These are phyloP conservation scores for Lichenothelia convexa DNA, from an alignment of 495 filamentous ascomycete species.

Conservation along the genomic window DNA sequence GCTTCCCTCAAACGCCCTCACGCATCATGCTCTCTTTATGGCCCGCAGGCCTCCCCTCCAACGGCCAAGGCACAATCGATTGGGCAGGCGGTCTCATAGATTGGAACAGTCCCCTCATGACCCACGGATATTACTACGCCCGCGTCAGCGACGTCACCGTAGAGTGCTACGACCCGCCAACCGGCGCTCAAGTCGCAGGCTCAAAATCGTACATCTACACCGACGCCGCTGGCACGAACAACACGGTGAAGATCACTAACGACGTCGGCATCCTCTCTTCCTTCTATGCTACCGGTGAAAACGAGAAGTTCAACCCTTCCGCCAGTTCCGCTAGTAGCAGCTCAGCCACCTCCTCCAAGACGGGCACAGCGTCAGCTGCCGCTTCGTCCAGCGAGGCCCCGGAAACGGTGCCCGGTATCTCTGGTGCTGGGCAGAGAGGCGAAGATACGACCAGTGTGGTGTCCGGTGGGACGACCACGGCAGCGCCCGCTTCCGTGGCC, in stretches of 20 bases:
- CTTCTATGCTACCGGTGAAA: slow-evolving; percentile 51
- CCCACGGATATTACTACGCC: slow-evolving; percentile 81
- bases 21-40: slow-evolving; percentile 89
- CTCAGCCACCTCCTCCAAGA: slow-evolving; percentile 1
- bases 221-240: slow-evolving; percentile 42
- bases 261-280: slow-evolving; percentile 63
- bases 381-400: slow-evolving; percentile 5
- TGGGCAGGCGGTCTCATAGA: slow-evolving; percentile 86
- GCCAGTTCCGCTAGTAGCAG: slow-evolving; percentile 2
- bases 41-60: slow-evolving; percentile 70
- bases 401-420: slow-evolving; percentile 20
- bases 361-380: slow-evolving; percentile 2
- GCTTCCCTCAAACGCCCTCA: slow-evolving; percentile 85
- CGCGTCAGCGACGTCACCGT: slow-evolving; percentile 59
- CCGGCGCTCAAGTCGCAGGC: slow-evolving; percentile 39
- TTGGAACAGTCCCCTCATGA: slow-evolving; percentile 69
- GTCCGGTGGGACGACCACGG: not conserved
- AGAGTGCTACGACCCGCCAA: slow-evolving; percentile 63
- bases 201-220: slow-evolving; percentile 60
- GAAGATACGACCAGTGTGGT: slow-evolving; percentile 2
- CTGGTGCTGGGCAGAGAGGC: slow-evolving; percentile 15
- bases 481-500: not conserved
- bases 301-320: slow-evolving; percentile 14
- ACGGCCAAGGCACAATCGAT: slow-evolving; percentile 65
- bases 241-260: slow-evolving; percentile 56